These are phyloP conservation scores for Ascochyta viciae-villosae DNA, from an alignment of 2,329 filamentous ascomycete species.

Conservation along the genomic window DNA sequence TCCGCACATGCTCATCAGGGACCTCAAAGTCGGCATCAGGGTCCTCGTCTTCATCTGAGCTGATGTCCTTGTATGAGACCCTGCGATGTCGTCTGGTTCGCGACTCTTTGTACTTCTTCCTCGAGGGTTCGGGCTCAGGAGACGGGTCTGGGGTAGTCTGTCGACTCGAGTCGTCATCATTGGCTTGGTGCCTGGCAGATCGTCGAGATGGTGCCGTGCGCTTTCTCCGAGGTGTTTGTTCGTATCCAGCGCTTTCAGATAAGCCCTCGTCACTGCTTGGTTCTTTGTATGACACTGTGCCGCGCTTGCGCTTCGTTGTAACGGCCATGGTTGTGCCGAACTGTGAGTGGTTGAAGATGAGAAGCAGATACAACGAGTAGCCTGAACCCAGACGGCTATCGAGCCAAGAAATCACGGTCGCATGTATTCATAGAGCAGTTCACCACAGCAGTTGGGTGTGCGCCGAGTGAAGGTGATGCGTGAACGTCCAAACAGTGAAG, in stretches of 20 bases:
- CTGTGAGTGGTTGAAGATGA: not conserved
- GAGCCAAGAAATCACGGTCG: slow-evolving; percentile 9
- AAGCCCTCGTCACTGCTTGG: slow-evolving; percentile 44
- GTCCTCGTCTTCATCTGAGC: slow-evolving; percentile 39
- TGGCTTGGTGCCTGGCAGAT: slow-evolving; percentile 30
- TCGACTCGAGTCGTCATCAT: slow-evolving; percentile 23
- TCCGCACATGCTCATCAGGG: slow-evolving; percentile 20
- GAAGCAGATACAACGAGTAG: not conserved
- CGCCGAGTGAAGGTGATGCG: not conserved
- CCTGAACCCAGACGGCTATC: not conserved
- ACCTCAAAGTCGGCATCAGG: slow-evolving; percentile 38
- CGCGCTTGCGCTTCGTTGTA: slow-evolving; percentile 46
- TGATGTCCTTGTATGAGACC: slow-evolving; percentile 45
- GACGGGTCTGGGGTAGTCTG: slow-evolving; percentile 10
- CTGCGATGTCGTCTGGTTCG: slow-evolving; percentile 24
- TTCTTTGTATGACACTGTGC: slow-evolving; percentile 47
- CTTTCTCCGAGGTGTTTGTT: slow-evolving; percentile 18
- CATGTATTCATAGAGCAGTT: slow-evolving; percentile 2
- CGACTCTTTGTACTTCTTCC: slow-evolving; percentile 5
- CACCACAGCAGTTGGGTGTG: not conserved
- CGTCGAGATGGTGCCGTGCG: slow-evolving; percentile 32
- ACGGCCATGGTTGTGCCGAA: slow-evolving; percentile 31
- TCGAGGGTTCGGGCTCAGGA: slow-evolving; percentile 6
- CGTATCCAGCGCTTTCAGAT: slow-evolving; percentile 28
- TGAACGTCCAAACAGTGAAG: not conserved